Evolutionary conservation across 176 grass and related monocot genomes (phyloP).

Genomic region (Oropetium thomaeum): DNA sequence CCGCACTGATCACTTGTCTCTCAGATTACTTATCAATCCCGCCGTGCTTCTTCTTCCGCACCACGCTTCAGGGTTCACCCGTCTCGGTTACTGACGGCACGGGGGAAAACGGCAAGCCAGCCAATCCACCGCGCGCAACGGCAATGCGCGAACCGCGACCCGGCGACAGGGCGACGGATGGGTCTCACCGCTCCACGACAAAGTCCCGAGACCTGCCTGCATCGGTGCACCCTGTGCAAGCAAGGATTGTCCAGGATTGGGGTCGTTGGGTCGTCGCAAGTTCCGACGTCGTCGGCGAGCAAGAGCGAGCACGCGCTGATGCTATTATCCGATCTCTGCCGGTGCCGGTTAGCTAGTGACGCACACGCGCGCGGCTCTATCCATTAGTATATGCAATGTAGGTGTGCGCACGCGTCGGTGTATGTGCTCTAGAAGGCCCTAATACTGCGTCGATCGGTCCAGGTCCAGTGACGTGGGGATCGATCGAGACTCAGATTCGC

Average conservation of each 20-base stretch:
- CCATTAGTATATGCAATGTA: background rate
- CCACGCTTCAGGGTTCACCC: no score
- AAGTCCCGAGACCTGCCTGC: background rate
- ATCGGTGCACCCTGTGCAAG: background rate
- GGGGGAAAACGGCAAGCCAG: background rate
- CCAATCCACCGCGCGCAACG: background rate
- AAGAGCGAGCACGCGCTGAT: background rate
- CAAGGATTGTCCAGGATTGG: background rate
- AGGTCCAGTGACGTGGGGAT: background rate
- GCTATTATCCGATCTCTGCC: background rate
- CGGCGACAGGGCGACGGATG: background rate
- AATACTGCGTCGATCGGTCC: background rate
- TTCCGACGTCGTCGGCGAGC: no score
- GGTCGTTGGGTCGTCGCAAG: background rate
- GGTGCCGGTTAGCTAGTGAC: no score
- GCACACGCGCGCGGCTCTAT: background rate
- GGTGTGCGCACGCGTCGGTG: background rate
- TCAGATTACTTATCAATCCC: no score
- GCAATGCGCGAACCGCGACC: background rate
- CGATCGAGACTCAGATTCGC: background rate
- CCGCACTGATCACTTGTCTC: no score
- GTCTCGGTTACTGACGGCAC: background rate
- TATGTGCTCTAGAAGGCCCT: background rate
- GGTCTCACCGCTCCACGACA: background rate
- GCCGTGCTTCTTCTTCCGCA: no score